Conservation (phyloP, 139 green algal genomes). For the Pycnococcus provasolii region DNA sequence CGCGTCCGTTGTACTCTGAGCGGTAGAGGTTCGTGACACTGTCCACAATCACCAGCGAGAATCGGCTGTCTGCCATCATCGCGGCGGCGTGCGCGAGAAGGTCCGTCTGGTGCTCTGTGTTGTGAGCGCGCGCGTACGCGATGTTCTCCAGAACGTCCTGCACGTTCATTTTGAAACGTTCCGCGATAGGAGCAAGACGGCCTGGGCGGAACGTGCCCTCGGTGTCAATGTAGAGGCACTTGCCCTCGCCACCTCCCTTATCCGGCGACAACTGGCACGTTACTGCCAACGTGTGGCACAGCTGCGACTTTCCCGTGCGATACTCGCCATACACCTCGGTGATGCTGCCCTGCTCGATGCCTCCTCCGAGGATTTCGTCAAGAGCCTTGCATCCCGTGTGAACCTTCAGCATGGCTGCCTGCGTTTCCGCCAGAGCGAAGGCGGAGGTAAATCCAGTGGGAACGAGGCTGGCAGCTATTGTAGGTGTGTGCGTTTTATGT, state of each 20-base stretch:
- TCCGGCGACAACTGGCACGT: conserved; percentile 81
- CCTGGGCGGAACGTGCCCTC: conserved; percentile 89
- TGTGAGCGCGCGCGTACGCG: conserved; percentile 91
- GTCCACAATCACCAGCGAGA: conserved; percentile 91
- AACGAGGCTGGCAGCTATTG: conserved; percentile 73
- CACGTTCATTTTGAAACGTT: conserved; percentile 69
- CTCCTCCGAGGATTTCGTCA: conserved; percentile 79
- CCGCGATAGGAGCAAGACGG: conserved; percentile 79
- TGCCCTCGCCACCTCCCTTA: conserved; percentile 89
- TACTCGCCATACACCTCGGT: conserved; percentile 98
- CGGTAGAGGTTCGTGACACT: conserved; percentile 84
- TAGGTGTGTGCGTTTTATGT: neutral
- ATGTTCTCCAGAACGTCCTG: conserved; percentile 96
- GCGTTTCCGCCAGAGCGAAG: conserved; percentile 58
- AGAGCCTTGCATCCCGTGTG: conserved; percentile 82
- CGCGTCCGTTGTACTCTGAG: conserved; percentile 52
- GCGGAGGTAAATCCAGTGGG: conserved; percentile 93
- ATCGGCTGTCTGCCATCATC: conserved; percentile 88
- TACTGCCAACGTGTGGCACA: conserved; percentile 95
- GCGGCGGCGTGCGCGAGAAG: conserved; percentile 74
- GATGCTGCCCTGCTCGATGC: conserved; percentile 92
- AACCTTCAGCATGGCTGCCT: conserved; percentile 70
- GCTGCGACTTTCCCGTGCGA: conserved; percentile 89
- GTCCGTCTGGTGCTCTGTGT: conserved; percentile 91
- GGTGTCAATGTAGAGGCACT: conserved; percentile 97